Evolutionary conservation across 1,284 basidiomycete genomes (phyloP).

Genomic region (Apiotrichum gamsii): DNA sequence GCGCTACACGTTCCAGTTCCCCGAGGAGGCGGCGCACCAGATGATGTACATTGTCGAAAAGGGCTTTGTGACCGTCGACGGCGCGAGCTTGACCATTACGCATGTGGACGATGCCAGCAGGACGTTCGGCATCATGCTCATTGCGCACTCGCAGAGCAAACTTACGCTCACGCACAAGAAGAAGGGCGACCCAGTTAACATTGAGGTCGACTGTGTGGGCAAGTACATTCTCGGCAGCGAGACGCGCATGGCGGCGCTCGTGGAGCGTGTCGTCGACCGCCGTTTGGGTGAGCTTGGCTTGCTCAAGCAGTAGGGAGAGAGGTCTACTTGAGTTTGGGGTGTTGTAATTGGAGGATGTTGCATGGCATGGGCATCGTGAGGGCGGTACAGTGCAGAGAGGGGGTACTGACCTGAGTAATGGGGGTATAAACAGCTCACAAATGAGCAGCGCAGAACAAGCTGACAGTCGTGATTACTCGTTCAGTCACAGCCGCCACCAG

Average conservation of each 20-base stretch:
- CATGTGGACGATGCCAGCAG: conserved; percentile 63
- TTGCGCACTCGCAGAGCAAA: conserved; percentile 85
- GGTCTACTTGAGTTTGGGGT: too few relatives aligned
- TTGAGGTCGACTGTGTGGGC: conserved; percentile 60
- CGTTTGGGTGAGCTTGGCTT: conserved; percentile 14
- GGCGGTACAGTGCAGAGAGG: background rate
- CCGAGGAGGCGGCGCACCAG: conserved; percentile 58
- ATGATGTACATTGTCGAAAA: conserved; percentile 88
- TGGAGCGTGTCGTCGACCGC: conserved; percentile 64
- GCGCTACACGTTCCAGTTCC: conserved; percentile 70
- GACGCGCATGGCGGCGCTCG: conserved; percentile 55
- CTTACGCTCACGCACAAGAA: conserved; percentile 74
- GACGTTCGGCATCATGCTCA: conserved; percentile 87
- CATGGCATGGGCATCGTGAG: background rate
- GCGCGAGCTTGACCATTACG: conserved; percentile 87
- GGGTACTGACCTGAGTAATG: too few relatives aligned
- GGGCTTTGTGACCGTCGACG: conserved; percentile 92
- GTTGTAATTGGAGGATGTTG: too few relatives aligned
- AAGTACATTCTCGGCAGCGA: conserved; percentile 63
- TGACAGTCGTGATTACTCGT: too few relatives aligned
- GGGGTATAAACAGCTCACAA: too few relatives aligned
- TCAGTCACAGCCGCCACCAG: too few relatives aligned
- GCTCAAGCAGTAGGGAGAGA: conserved; percentile 3
- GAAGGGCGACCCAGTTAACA: conserved; percentile 77
- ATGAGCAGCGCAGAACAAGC: too few relatives aligned